Evolutionary conservation across 345 rosid species (phyloP).

Genomic region (Fremontodendron californicum): DNA sequence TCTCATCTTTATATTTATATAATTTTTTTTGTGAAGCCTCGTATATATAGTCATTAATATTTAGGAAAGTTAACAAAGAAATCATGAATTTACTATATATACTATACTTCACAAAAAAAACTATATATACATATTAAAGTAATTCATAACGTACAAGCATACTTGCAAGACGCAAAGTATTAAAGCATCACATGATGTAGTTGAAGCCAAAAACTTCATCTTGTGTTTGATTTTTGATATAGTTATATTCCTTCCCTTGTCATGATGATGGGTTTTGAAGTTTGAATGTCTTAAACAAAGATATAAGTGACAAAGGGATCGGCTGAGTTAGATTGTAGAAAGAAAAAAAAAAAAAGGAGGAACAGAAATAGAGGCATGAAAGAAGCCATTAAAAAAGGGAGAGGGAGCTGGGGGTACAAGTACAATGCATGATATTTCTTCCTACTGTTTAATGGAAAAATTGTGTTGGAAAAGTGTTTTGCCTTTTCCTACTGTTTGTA

Average conservation of each 20-base stretch:
- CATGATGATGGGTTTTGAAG: not conserved
- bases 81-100: no score
- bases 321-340: not conserved
- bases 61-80: no score
- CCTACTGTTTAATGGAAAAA: no score
- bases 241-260: not conserved
- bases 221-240: not conserved
- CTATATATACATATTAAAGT: no score
- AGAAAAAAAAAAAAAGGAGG: not conserved
- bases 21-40: no score
- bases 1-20: no score
- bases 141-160: not conserved
- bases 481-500: not conserved
- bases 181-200: constrained; percentile 1
- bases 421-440: not conserved
- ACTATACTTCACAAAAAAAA: no score
- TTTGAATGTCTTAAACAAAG: not conserved
- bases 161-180: not conserved
- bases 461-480: not conserved
- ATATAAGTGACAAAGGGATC: constrained; percentile 4
- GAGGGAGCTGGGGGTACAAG: not conserved
- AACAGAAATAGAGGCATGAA: constrained; percentile 4
- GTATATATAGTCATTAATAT: no score
- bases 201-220: not conserved
- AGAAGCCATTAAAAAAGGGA: not conserved